phyloP scores from a whole-genome alignment of 257 asterid species.

The Knoxia roxburghii region DNA sequence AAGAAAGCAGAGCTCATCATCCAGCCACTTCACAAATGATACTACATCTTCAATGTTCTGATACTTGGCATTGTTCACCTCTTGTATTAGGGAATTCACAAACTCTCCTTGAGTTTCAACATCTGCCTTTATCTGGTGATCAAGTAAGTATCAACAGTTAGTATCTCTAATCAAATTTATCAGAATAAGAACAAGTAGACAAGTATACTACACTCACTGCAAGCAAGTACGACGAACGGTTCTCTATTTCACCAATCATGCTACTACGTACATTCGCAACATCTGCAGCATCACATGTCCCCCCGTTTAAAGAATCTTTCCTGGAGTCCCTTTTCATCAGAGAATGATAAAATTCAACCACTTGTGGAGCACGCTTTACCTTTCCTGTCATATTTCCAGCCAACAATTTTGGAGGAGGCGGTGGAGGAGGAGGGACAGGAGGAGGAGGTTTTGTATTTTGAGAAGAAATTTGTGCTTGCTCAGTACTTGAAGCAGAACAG shows the following conservation, averaged over 20 bases:
- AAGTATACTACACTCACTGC: slow-evolving; percentile 45
- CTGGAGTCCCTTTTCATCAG: slow-evolving; percentile 89
- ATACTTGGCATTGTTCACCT: slow-evolving; percentile 67
- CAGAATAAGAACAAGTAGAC: neutral
- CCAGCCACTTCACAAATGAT: slow-evolving; percentile 90
- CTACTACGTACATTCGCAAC: slow-evolving; percentile 79
- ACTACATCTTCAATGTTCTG: slow-evolving; percentile 68
- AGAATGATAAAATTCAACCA: slow-evolving; percentile 85
- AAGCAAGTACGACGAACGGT: slow-evolving; percentile 77
- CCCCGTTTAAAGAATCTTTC: slow-evolving; percentile 69
- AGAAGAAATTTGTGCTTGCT: slow-evolving; percentile 38
- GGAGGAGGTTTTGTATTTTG: slow-evolving; percentile 30
- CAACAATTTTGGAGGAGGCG: slow-evolving; percentile 55
- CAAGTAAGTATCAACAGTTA: neutral
- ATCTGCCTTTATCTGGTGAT: slow-evolving; percentile 69
- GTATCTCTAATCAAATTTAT: slow-evolving; percentile 2
- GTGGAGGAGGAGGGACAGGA: slow-evolving; percentile 75
- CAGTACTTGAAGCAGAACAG: slow-evolving; percentile 23
- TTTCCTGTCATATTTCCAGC: slow-evolving; percentile 36
- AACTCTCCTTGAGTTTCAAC: slow-evolving; percentile 95
- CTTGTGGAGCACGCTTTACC: slow-evolving; percentile 87
- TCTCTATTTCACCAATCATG: slow-evolving; percentile 93
- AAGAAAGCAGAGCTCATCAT: slow-evolving; percentile 89
- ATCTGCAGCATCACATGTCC: slow-evolving; percentile 50
- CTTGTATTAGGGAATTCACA: slow-evolving; percentile 68